Evolutionary conservation across 1,139 yeast species (phyloP), one percentile per base, ranked within the genome.

Genomic region (Pneumocystis sp.): DNA sequence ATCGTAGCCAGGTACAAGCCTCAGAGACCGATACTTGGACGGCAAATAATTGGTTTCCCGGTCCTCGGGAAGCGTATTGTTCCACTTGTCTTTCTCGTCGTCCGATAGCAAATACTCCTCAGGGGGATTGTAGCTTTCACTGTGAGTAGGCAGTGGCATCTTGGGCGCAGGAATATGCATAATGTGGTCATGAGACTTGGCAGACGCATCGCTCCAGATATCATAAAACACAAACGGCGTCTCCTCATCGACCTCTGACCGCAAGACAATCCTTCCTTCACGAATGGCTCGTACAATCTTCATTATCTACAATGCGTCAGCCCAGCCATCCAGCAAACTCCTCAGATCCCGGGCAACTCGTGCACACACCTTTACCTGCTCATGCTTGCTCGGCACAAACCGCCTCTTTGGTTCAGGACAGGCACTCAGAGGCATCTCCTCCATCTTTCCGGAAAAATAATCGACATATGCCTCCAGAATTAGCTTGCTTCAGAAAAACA

Each of bases 351-450:
- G n/a, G n/a, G n/a, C n/a, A n/a, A n/a, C n/a, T n/a, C n/a, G n/a
- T n/a, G n/a, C n/a, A 17, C 21, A 31, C 5, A 40, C 50, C 44
- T 3, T 21, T 42, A 61, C 63, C 17, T 60, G 97, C 79, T 93
- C 99, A 75, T 90, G 93, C 74, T 90, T 91, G 8, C 97, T 91
- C 21, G 97, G 98, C 68, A 90, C 88, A 72, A 93, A 93, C 75
- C 99, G 83, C 76, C 97, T 83, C 79, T 93, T 95, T 67, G 98
- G 98, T 78, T 95, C 98, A 12, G 97, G 97, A 12, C 83, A 85
- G 0, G 97, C 96, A 63, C 89, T 84, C 68, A 93, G 80, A 12
- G 98, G 97, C 93, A 88, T 91, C n/a, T 84, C 78, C 77, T 90
- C 96, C 63, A 83, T 80, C 72, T 89, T 82, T 68, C 87, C 83